A percentile compares a stretch with the other conserved stretches of the same genome.
These are phyloP conservation scores for Eimeria sp. DNA, from an alignment of 169 alveolate species.

Conservation along the genomic window DNA sequence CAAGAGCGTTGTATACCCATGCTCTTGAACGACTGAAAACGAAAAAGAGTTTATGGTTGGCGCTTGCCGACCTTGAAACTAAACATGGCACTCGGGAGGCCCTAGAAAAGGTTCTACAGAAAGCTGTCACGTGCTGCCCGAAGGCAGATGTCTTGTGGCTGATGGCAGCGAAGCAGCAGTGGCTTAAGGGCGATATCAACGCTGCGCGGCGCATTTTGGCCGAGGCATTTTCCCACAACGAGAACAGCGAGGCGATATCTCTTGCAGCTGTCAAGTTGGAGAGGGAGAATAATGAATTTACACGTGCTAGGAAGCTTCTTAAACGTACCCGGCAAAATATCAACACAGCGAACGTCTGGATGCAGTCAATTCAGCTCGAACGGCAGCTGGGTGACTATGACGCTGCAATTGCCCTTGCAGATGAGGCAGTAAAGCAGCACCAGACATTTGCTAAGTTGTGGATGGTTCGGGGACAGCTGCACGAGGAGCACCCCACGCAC, in stretches of 20 bases:
- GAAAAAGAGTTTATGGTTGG: constrained; percentile 95
- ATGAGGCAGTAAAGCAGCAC: constrained; percentile 91
- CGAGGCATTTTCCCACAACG: constrained; percentile 92
- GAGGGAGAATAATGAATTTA: constrained; percentile 94
- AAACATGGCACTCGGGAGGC: constrained; percentile 93
- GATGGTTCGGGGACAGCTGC: constrained; percentile 96
- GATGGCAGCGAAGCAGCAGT: constrained; percentile 95
- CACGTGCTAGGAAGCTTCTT: constrained; percentile 96
- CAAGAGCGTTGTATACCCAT: constrained; percentile 86
- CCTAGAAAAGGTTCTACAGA: constrained; percentile 90
- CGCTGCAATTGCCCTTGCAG: constrained; percentile 89
- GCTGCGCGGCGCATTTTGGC: constrained; percentile 94
- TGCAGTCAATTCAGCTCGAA: constrained; percentile 96
- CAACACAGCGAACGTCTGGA: constrained; percentile 93
- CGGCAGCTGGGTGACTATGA: constrained; percentile 89
- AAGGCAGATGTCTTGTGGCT: constrained; percentile 96
- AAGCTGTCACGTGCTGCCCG: constrained; percentile 95
- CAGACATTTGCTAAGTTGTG: constrained; percentile 94
- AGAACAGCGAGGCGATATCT: constrained; percentile 93
- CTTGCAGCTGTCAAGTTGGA: constrained; percentile 96
- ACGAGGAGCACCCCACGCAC: constrained; percentile 87
- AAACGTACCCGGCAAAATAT: constrained; percentile 94
- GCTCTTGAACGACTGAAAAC: constrained; percentile 86
- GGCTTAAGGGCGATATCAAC: constrained; percentile 94
- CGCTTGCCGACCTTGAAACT: constrained; percentile 98